Evolutionary conservation across 306 rosid genomes (phyloP).

Genomic region (Quercus bicolor): DNA sequence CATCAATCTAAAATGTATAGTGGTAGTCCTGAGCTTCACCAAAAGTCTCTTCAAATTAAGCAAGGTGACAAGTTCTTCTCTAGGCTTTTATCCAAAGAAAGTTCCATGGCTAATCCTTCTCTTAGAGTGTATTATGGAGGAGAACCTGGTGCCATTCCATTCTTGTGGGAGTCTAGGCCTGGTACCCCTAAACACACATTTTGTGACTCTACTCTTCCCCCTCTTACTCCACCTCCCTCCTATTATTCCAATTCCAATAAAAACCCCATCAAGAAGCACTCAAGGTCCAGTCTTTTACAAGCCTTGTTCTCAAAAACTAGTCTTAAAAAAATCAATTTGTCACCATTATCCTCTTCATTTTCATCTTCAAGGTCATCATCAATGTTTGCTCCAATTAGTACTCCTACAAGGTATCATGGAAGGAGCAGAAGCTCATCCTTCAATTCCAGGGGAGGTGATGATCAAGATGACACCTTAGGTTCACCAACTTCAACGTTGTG

Average conservation of each 20-base stretch:
- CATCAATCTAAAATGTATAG: constrained; percentile 34
- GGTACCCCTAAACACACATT: constrained; percentile 78
- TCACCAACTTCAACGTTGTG: constrained; percentile 58
- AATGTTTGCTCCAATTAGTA: constrained; percentile 1
- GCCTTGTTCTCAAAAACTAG: constrained; percentile 40
- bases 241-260: constrained; percentile 22
- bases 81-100: constrained; percentile 64
- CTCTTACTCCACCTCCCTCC: constrained; percentile 94
- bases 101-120: constrained; percentile 57
- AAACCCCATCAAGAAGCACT: constrained; percentile 27
- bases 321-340: constrained; percentile 25
- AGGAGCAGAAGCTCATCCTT: constrained; percentile 49
- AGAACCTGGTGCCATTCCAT: constrained; percentile 52
- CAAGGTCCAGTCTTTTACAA: constrained; percentile 45
- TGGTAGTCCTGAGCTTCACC: constrained; percentile 31
- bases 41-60: constrained; percentile 45
- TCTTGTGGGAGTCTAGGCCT: constrained; percentile 87
- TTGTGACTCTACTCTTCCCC: constrained; percentile 50
- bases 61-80: constrained; percentile 61
- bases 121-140: constrained; percentile 55
- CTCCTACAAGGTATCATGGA: neutral
- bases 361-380: constrained; percentile 17
- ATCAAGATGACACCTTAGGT: constrained; percentile 16
- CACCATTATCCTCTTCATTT: constrained; percentile 7
- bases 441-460: constrained; percentile 33